Conservation (phyloP, 2,329 filamentous ascomycete species). For the Fusarium decemcellulare region DNA sequence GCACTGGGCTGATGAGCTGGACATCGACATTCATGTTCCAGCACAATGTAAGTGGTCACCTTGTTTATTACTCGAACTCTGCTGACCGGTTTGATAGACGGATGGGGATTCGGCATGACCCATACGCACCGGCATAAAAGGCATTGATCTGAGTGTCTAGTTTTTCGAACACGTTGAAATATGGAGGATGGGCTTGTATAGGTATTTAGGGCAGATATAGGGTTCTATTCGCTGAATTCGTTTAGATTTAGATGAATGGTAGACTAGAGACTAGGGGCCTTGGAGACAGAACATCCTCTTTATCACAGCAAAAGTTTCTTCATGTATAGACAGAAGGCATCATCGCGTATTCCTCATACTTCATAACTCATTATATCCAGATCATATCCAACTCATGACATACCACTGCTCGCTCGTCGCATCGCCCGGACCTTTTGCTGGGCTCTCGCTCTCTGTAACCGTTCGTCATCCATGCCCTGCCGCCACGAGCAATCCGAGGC, state of each 20-base stretch:
- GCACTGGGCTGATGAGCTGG: slow-evolving; percentile 66
- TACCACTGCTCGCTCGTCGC: slow-evolving; percentile 20
- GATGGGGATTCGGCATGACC: slow-evolving; percentile 46
- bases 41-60: slow-evolving; percentile 46
- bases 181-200: too few relatives aligned
- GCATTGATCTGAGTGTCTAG: slow-evolving; percentile 19
- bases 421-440: slow-evolving; percentile 42
- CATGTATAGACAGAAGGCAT: neutral
- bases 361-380: slow-evolving; percentile 39
- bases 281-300: too few relatives aligned
- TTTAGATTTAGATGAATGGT: too few relatives aligned
- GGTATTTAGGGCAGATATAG: too few relatives aligned
- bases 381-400: slow-evolving; percentile 18
- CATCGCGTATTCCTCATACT: slow-evolving; percentile 12
- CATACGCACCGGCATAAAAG: slow-evolving; percentile 42
- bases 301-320: neutral
- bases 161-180: neutral
- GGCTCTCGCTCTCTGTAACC: slow-evolving; percentile 40
- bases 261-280: too few relatives aligned
- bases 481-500: slow-evolving; percentile 85
- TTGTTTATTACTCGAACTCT: neutral
- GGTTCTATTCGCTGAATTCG: too few relatives aligned
- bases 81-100: slow-evolving; percentile 34
- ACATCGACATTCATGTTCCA: slow-evolving; percentile 60
- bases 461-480: slow-evolving; percentile 74